These are phyloP conservation scores for Dissophora globulifera DNA, from an alignment of 192 early-diverging fungal genomes.

Conservation along the genomic window DNA sequence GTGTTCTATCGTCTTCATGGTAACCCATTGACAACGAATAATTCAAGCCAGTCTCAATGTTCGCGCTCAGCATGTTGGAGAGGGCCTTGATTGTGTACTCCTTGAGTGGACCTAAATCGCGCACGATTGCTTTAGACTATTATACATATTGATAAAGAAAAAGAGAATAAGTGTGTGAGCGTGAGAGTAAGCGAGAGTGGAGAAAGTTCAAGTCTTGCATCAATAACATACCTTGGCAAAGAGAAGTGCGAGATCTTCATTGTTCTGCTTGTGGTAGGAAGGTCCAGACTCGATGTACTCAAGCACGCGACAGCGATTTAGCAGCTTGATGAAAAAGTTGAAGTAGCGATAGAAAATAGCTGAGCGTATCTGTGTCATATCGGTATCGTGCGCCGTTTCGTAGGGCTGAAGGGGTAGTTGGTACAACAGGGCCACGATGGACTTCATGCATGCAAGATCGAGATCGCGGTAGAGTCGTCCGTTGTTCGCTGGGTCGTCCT, in stretches of 20 bases:
- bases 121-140: conserved; percentile 68
- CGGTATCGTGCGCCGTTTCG: conserved; percentile 66
- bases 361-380: conserved; percentile 70
- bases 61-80: conserved; percentile 90
- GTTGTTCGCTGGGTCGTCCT: conserved; percentile 55
- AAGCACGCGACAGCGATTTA: conserved; percentile 72
- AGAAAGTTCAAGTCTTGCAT: too few species aligned
- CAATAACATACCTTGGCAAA: conserved; percentile 49
- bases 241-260: conserved; percentile 40
- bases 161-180: neutral
- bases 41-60: conserved; percentile 92
- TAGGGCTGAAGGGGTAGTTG: conserved; percentile 78
- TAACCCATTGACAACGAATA: conserved; percentile 91
- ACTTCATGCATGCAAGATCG: conserved; percentile 82
- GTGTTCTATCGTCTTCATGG: conserved; percentile 89
- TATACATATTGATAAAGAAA: conserved; percentile 2
- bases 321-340: conserved; percentile 78
- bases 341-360: conserved; percentile 79
- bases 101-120: conserved; percentile 75
- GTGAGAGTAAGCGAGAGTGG: too few species aligned
- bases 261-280: conserved; percentile 39
- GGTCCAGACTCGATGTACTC: conserved; percentile 63
- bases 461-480: conserved; percentile 78
- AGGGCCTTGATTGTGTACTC: conserved; percentile 90
- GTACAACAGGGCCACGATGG: conserved; percentile 73